Conservation (phyloP, 108 stramenopile genomes). For the Skeletonema costatum region DNA sequence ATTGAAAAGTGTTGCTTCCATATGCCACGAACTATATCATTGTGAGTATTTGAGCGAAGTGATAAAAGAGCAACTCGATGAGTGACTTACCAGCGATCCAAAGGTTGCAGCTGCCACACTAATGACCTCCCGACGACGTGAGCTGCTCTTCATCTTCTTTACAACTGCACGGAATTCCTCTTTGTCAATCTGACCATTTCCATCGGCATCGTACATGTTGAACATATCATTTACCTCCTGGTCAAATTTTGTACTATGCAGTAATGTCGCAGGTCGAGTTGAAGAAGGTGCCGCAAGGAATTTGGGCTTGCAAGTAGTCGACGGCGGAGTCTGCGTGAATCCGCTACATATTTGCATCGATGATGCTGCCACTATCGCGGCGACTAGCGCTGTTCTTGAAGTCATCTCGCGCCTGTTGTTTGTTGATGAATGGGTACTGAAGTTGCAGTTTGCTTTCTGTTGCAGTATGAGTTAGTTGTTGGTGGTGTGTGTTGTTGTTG, state of each 20-base stretch:
- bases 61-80: not conserved
- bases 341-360: not conserved
- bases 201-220: constrained; percentile 25
- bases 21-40: constrained; percentile 17
- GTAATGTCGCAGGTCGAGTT: not conserved
- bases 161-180: constrained; percentile 37
- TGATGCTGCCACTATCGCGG: not conserved
- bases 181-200: constrained; percentile 27
- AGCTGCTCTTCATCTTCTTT: constrained; percentile 17
- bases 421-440: not conserved
- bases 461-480: not conserved
- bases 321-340: not conserved
- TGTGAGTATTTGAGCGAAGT: not conserved
- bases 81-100: constrained; percentile 15
- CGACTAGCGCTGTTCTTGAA: not conserved
- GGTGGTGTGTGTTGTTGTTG: not conserved
- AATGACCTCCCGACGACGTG: constrained; percentile 31
- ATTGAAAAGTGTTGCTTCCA: constrained; percentile 23
- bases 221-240: constrained; percentile 5
- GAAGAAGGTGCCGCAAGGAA: not conserved
- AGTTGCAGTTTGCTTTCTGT: not conserved
- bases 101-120: constrained; percentile 31
- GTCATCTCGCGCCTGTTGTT: not conserved
- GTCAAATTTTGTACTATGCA: not conserved
- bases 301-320: not conserved